These are phyloP conservation scores for Thelonectria blattea DNA, from an alignment of 2,329 filamentous ascomycete species.

Conservation along the genomic window DNA sequence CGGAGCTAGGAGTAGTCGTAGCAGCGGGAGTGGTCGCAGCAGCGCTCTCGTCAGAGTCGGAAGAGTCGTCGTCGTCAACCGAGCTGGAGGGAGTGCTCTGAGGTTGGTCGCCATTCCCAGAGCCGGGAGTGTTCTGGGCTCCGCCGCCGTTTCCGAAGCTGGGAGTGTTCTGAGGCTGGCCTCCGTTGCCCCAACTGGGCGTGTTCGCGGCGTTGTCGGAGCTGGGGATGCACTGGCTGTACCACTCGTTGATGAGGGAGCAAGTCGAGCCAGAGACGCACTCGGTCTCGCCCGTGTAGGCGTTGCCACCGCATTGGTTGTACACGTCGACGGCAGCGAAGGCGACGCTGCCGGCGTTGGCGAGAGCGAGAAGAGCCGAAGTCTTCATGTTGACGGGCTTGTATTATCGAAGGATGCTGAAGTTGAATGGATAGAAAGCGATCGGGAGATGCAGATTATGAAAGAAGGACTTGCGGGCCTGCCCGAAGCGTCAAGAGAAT, in stretches of 20 bases:
- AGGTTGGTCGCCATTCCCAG: not conserved
- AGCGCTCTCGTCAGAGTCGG: constrained; percentile 3
- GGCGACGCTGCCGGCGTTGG: constrained; percentile 27
- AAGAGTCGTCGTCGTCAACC: not conserved
- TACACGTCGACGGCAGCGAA: constrained; percentile 29
- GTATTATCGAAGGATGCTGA: constrained; percentile 6
- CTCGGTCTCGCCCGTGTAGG: constrained; percentile 23
- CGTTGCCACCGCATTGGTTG: constrained; percentile 26
- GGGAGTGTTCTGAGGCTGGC: not conserved
- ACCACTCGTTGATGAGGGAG: constrained; percentile 28
- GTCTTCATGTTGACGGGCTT: constrained; percentile 24
- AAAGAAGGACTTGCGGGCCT: constrained; percentile 23
- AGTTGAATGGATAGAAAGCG: not conserved
- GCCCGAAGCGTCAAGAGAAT: constrained; percentile 22
- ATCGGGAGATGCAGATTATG: constrained; percentile 12
- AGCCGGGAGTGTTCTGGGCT: not conserved
- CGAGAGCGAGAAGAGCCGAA: constrained; percentile 24
- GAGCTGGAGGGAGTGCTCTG: not conserved
- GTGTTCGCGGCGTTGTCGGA: constrained; percentile 1
- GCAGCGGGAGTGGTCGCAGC: not conserved
- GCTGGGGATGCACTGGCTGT: constrained; percentile 29
- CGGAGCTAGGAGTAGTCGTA: constrained; percentile 1
- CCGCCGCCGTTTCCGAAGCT: not conserved
- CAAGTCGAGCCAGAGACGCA: constrained; percentile 28
- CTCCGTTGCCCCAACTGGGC: constrained; percentile 3